Evolutionary conservation across 345 rosid species (phyloP).

Genomic region (Melastoma malabathricum): DNA sequence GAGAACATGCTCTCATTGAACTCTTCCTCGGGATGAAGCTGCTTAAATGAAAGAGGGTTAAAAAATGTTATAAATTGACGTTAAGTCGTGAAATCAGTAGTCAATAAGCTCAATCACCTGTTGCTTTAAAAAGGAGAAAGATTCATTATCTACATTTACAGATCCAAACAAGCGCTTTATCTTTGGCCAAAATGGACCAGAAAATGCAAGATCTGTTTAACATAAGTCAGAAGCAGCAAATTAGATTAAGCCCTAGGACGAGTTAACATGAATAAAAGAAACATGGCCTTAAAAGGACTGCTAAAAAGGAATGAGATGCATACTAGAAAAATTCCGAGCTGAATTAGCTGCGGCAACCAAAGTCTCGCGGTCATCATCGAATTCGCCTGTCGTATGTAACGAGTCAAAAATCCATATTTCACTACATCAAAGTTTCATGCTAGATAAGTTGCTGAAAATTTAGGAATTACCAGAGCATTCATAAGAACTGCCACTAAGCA

Average conservation of each 20-base stretch:
- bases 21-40: slow-evolving; percentile 62
- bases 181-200: slow-evolving; percentile 79
- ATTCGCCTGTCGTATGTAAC: slow-evolving; percentile 42
- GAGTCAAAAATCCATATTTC: background rate
- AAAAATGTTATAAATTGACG: slow-evolving; percentile 1
- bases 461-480: slow-evolving; percentile 49
- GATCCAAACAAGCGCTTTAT: slow-evolving; percentile 62
- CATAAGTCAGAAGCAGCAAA: slow-evolving; percentile 6
- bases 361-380: slow-evolving; percentile 78
- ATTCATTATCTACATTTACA: slow-evolving; percentile 47
- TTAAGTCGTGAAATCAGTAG: slow-evolving; percentile 6
- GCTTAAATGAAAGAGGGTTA: slow-evolving; percentile 15
- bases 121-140: slow-evolving; percentile 40
- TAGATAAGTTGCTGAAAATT: background rate
- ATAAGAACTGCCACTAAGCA: slow-evolving; percentile 29
- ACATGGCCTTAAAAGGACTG: too few species aligned
- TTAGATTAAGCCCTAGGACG: background rate
- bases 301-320: slow-evolving; percentile 6
- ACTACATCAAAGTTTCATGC: too few species aligned
- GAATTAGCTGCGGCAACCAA: slow-evolving; percentile 69
- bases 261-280: slow-evolving; percentile 2
- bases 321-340: slow-evolving; percentile 65
- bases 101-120: slow-evolving; percentile 38
- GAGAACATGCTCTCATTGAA: slow-evolving; percentile 25
- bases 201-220: slow-evolving; percentile 52